These are phyloP conservation scores for Globisporangium emineosum DNA, from an alignment of 352 stramenopile species.

Conservation along the genomic window DNA sequence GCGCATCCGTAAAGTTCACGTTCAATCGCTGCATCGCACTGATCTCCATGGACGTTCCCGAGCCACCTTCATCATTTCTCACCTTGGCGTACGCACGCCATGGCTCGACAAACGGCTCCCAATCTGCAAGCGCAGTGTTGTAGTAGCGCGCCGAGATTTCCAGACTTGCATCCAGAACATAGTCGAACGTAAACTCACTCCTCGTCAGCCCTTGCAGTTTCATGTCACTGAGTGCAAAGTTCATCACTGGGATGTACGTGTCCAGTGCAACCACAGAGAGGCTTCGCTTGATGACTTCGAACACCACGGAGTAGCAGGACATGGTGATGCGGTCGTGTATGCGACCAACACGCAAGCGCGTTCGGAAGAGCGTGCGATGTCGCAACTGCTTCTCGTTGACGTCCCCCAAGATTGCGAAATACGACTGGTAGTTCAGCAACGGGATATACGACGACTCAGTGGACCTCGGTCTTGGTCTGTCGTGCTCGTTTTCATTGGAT, in stretches of 20 bases:
- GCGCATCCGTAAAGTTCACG: conserved; percentile 83
- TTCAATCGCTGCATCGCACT: conserved; percentile 84
- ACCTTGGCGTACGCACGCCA: conserved; percentile 77
- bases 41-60: conserved; percentile 69
- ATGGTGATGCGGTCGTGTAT: conserved; percentile 73
- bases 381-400: conserved; percentile 38
- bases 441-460: conserved; percentile 51
- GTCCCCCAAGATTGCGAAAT: conserved; percentile 52
- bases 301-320: conserved; percentile 75
- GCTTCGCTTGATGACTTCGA: conserved; percentile 88
- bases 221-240: conserved; percentile 83
- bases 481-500: conserved; percentile 24
- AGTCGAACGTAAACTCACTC: conserved; percentile 67
- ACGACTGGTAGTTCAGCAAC: conserved; percentile 72
- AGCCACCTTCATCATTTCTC: conserved; percentile 44
- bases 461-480: conserved; percentile 32
- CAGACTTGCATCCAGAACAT: conserved; percentile 66
- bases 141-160: conserved; percentile 86
- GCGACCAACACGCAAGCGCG: conserved; percentile 62
- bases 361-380: conserved; percentile 51
- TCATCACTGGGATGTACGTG: conserved; percentile 90
- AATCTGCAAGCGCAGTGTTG: conserved; percentile 84
- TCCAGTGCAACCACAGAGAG: conserved; percentile 85
- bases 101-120: conserved; percentile 85
- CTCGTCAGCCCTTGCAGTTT: conserved; percentile 69